Base-by-base conservation (phyloP, 306 rosid genomes). In the Crotalaria pallida region DNA sequence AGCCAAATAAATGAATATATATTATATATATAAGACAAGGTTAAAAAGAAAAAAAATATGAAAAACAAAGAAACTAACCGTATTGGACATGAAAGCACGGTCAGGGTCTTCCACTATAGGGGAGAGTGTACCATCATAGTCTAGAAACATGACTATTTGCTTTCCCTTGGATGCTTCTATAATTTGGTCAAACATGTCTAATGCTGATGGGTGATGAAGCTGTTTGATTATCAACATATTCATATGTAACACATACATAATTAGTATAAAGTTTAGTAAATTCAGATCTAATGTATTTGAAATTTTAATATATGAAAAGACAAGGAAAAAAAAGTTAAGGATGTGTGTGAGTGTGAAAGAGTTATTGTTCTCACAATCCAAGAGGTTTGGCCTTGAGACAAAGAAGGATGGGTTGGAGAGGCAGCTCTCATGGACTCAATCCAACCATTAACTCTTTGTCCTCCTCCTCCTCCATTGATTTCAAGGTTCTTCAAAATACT, bases 31-130 rank as follows among this genome's bases (percentile, higher is more conserved):
- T 3, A 5, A 11, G 50, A 4, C 5, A 31, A 27, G 8, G 1
- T 31, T 31, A 2, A 1, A 31, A 31, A 31, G 6, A 31, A 31
- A 5, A 7, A 34, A 34, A 8, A 34, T 7, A 34, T 5, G 10
- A 2, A 1, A 34, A 34, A 11, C 0, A n/a, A 4, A 15, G 64
- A 70, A 11, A 79, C 96, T 19, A 33, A 92, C 97, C 77, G 84
- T 81, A 12, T 71, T 65, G 22, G 96, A 82, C 96, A 92, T 92
- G 76, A 84, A 85, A 70, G 97, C 97, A 34, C 80, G 85, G 72
- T 92, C 97, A 2, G 97, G 96, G 79, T 92, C 88, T 1, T 89
- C 89, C 0, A 92, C 96, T 49, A 92, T 92, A 11, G 97, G 97
- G 0, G 96, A 87, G 22, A 92, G 81, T 0, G 97, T 92, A 4